Evolutionary conservation across 768 basidiomycete species (phyloP).

Genomic region (Flagelloscypha sp.): DNA sequence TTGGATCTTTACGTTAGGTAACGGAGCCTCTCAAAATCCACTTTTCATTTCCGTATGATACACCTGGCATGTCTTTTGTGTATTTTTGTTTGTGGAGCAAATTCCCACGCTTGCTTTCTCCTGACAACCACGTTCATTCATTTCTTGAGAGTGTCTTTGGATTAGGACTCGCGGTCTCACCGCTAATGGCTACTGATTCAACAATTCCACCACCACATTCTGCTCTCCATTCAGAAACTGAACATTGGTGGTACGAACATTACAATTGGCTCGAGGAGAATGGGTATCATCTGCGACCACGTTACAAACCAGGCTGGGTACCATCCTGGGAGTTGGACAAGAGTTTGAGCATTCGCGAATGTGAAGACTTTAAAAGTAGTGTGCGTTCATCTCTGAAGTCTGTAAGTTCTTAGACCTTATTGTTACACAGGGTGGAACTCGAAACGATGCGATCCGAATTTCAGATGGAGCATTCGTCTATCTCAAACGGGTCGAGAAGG

Average conservation of each 20-base stretch:
- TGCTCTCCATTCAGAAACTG: too few species aligned
- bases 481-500: slow-evolving; percentile 18
- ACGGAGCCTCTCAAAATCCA: too few species aligned
- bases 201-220: too few species aligned
- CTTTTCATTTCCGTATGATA: too few species aligned
- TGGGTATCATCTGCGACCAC: slow-evolving; percentile 17
- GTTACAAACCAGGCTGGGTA: slow-evolving; percentile 19
- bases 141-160: too few species aligned
- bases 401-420: neutral
- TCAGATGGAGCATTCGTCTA: slow-evolving; percentile 19
- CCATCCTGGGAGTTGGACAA: slow-evolving; percentile 19
- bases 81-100: too few species aligned
- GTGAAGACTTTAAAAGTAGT: slow-evolving; percentile 4
- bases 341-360: neutral
- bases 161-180: too few species aligned
- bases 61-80: too few species aligned
- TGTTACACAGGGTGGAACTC: neutral
- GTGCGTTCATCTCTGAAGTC: slow-evolving; percentile 1
- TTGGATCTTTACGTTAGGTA: too few species aligned
- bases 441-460: slow-evolving; percentile 22
- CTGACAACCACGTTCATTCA: too few species aligned
- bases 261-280: slow-evolving; percentile 11
- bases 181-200: too few species aligned
- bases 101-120: too few species aligned
- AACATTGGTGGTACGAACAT: slow-evolving; percentile 14